A percentile compares a stretch with the other conserved stretches of the same genome.
Evolutionary conservation across 805 yeast genomes (phyloP).

Genomic region (Peterozyma toletana): DNA sequence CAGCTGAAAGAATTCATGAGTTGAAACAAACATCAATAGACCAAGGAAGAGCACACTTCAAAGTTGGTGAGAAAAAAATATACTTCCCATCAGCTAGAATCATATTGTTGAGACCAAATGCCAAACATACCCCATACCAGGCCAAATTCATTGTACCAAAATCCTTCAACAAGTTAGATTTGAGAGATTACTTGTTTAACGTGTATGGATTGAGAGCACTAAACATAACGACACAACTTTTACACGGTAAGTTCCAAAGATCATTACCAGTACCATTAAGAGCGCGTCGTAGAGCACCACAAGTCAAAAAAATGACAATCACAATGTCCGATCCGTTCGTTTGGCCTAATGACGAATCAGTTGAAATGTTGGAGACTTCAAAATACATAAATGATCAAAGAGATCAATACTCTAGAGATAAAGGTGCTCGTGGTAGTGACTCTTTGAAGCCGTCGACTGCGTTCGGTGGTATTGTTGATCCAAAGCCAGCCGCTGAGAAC

Average conservation of each 20-base stretch:
- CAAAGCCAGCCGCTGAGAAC: conserved; percentile 53
- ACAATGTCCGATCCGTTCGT: conserved; percentile 94
- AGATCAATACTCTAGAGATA: conserved; percentile 43
- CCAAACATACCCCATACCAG: conserved; percentile 96
- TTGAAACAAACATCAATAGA: conserved; percentile 44
- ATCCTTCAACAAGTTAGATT: conserved; percentile 86
- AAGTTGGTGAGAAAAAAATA: conserved; percentile 66
- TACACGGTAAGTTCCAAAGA: conserved; percentile 64
- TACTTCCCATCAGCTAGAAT: conserved; percentile 85
- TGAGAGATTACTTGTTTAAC: conserved; percentile 88
- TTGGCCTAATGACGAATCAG: conserved; percentile 71
- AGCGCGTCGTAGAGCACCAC: conserved; percentile 72
- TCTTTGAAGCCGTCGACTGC: conserved; percentile 58
- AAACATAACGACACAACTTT: conserved; percentile 78
- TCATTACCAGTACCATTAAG: conserved; percentile 41
- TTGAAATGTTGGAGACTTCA: conserved; percentile 24
- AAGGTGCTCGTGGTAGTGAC: conserved; percentile 58
- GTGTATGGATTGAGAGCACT: conserved; percentile 86
- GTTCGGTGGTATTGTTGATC: conserved; percentile 61
- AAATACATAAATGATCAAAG: conserved; percentile 33
- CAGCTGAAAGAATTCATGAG: conserved; percentile 12
- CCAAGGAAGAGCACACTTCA: conserved; percentile 70
- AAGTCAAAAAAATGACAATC: conserved; percentile 91
- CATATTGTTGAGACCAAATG: conserved; percentile 78
- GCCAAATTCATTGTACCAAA: conserved; percentile 95